phyloP scores from a whole-genome alignment of 2,329 filamentous ascomycete genomes.

The Fusarium poae region DNA sequence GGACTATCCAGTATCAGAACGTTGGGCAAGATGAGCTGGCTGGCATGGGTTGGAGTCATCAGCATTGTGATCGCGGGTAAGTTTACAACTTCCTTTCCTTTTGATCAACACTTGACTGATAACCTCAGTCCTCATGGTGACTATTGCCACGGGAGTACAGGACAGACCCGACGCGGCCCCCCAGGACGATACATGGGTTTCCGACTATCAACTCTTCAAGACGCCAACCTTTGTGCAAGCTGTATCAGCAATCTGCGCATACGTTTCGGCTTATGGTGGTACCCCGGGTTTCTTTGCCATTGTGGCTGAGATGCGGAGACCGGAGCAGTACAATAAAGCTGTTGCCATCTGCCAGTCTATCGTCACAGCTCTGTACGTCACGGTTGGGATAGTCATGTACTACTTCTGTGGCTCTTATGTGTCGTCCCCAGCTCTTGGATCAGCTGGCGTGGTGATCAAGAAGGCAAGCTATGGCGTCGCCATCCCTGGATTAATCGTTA shows the following conservation, averaged over 20 bases:
- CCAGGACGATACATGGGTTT: conserved; percentile 42
- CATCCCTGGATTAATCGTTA: conserved; percentile 49
- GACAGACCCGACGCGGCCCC: conserved; percentile 35
- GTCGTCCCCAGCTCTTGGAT: conserved; percentile 61
- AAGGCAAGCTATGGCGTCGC: conserved; percentile 59
- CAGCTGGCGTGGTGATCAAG: conserved; percentile 58
- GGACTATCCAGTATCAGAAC: conserved; percentile 52
- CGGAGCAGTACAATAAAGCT: conserved; percentile 45
- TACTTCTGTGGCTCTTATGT: conserved; percentile 62
- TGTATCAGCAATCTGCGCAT: conserved; percentile 50
- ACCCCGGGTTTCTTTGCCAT: conserved; percentile 54
- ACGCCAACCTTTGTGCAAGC: conserved; percentile 51
- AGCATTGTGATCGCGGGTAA: conserved; percentile 33
- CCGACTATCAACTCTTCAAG: conserved; percentile 52
- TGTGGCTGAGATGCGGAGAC: conserved; percentile 52
- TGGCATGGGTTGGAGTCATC: conserved; percentile 48
- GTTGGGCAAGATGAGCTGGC: conserved; percentile 50
- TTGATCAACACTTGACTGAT: neutral
- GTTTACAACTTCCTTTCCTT: rapidly evolving
- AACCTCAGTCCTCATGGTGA: conserved; percentile 31
- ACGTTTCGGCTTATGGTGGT: conserved; percentile 56
- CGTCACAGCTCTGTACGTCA: conserved; percentile 52
- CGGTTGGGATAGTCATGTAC: conserved; percentile 58
- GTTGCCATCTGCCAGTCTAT: conserved; percentile 47
- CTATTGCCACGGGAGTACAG: conserved; percentile 42